Percentiles rank a stretch among this genome's conserved stretches.
Conservation (phyloP, 2,329 filamentous ascomycete species). For the Fusarium secorum region DNA sequence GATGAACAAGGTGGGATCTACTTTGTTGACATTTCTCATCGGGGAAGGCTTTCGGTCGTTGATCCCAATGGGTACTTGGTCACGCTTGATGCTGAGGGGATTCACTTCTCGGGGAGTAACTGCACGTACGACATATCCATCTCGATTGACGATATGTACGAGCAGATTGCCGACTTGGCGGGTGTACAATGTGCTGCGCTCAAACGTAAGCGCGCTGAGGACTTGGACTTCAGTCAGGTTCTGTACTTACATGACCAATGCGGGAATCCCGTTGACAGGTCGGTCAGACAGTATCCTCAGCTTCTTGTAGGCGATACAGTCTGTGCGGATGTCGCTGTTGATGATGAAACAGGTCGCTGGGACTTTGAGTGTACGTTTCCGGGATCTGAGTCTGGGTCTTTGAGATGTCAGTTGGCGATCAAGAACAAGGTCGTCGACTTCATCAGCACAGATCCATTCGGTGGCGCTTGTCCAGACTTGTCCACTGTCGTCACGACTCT, state of each 20-base stretch:
- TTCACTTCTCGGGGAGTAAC: constrained; percentile 47
- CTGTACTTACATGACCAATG: constrained; percentile 50
- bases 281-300: constrained; percentile 42
- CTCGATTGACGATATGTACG: constrained; percentile 45
- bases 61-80: constrained; percentile 45
- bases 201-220: constrained; percentile 36
- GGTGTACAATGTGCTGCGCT: constrained; percentile 44
- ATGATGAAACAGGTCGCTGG: constrained; percentile 44
- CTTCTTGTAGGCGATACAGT: constrained; percentile 45
- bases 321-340: constrained; percentile 43
- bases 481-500: constrained; percentile 48
- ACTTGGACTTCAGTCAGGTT: constrained; percentile 44
- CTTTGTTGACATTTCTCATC: constrained; percentile 48
- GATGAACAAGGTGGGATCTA: constrained; percentile 42
- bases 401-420: constrained; percentile 46
- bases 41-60: constrained; percentile 44
- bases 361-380: constrained; percentile 50
- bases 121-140: constrained; percentile 48
- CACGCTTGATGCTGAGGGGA: constrained; percentile 44
- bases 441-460: constrained; percentile 48
- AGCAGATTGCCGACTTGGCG: constrained; percentile 45
- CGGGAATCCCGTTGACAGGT: constrained; percentile 39
- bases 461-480: constrained; percentile 47
- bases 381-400: constrained; percentile 40
- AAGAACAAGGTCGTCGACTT: constrained; percentile 46